phyloP scores from a whole-genome alignment of 306 rosid genomes.

The Geum urbanum region DNA sequence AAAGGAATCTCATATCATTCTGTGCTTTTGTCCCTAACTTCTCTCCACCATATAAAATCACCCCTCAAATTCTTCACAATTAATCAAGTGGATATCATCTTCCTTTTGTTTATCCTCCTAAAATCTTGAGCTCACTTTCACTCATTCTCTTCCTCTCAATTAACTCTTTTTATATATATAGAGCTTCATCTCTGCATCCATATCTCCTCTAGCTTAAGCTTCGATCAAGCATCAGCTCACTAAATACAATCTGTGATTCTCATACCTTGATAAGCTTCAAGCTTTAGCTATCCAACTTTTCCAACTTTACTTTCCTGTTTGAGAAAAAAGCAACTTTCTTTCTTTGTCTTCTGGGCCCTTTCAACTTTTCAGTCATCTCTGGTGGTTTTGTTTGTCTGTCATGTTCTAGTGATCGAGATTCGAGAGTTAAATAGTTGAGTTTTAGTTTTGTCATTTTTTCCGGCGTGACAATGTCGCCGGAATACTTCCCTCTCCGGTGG shows the following conservation, averaged over 20 bases:
- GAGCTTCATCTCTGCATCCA: constrained; percentile 14
- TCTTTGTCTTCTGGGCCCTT: constrained; percentile 9
- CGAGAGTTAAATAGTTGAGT: no score
- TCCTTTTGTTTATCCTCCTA: constrained; percentile 34
- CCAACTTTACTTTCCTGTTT: no score
- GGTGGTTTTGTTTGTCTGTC: no score
- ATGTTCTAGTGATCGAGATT: no score
- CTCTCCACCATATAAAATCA: constrained; percentile 27
- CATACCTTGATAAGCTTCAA: constrained; percentile 4
- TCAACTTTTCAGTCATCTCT: not conserved
- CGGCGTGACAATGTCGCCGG: constrained; percentile 38
- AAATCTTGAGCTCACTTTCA: constrained; percentile 4
- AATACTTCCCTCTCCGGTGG: constrained; percentile 80
- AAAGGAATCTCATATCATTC: constrained; percentile 42
- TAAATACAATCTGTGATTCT: not conserved
- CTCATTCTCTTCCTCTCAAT: not conserved
- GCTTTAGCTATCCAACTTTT: constrained; percentile 23
- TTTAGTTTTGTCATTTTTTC: not conserved
- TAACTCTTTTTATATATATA: constrained; percentile 2
- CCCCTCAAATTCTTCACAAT: constrained; percentile 22
- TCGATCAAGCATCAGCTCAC: not conserved
- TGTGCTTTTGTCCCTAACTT: constrained; percentile 29
- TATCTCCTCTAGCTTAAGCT: constrained; percentile 23
- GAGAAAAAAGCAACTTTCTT: constrained; percentile 25
- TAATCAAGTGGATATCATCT: constrained; percentile 29